Base-by-base conservation (phyloP, 139 green algal genomes). In the Picochlorum sp. region DNA sequence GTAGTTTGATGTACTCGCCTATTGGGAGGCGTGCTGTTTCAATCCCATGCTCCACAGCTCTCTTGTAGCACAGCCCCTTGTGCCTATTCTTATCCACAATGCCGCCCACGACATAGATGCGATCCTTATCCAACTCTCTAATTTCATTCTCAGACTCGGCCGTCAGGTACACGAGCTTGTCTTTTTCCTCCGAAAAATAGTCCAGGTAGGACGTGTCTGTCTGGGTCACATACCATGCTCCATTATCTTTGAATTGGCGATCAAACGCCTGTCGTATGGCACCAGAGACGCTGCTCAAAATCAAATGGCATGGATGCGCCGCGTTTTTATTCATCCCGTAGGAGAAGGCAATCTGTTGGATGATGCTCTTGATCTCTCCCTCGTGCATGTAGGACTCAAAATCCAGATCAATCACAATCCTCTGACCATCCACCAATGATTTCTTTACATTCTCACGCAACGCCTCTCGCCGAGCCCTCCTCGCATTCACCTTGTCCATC, bases 71-170 rank as follows among this genome's bases (percentile, higher is more conserved):
- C 11, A 90, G 52, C 24, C 63, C 61, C 69, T 86, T 90, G 65
- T 86, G 64, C 32, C 79, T 58, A 78, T 96, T 96, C 54, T 85
- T 76, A 73, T 96, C 89, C 15, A 96, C 84, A 3, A 96, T 78
- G 21, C 89, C 89, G 0, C 89, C 89, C 8, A 96, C 83, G 67
- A 96, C 79, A 74, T 95, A 96, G 2, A 81, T 50, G 58, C 82
- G 83, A 38, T 18, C 61, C 0, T 63, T 44, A 57, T 92, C 83
- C n/a, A 95, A 73, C 32, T 68, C 81, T 1, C 70, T 24, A 4
- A 95, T 63, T 70, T 88, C 82, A 49, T 82, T 70, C 1, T 73
- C 30, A 2, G 81, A 84, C 65, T 95, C 88, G 20, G 88, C 86
- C 0, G 88, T 90, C 6, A 95, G 76, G 61, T 96, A 96, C 41